phyloP scores from a whole-genome alignment of 2,329 filamentous ascomycete genomes.

The Cercospora citrullina region DNA sequence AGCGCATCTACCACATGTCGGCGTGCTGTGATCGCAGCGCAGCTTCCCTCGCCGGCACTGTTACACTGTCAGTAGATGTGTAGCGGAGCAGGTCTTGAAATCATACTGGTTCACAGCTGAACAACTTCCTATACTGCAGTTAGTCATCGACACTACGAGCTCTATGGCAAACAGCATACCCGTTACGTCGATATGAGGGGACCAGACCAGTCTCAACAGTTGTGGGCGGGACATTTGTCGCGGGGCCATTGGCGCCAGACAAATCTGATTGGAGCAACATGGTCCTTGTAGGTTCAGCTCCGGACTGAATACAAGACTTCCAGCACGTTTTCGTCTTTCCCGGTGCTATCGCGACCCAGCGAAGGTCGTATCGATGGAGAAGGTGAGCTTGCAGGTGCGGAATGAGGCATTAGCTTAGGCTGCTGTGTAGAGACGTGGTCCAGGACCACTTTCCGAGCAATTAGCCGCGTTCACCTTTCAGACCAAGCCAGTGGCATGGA shows the following conservation, averaged over 20 bases:
- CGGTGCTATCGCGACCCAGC: neutral
- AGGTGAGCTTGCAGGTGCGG: neutral
- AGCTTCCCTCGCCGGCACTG: conserved; percentile 39
- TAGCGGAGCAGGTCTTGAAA: neutral
- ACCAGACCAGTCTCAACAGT: conserved; percentile 16
- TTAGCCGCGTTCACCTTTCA: neutral
- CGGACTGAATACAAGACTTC: neutral
- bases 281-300: neutral
- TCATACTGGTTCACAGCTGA: conserved; percentile 39
- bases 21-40: conserved; percentile 38
- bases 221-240: neutral
- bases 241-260: neutral
- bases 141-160: neutral
- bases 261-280: neutral
- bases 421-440: neutral
- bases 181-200: conserved; percentile 36
- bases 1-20: conserved; percentile 38
- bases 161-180: conserved; percentile 10
- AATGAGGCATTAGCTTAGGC: conserved; percentile 4
- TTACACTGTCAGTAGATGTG: neutral
- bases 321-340: neutral
- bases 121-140: conserved; percentile 30
- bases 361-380: neutral
- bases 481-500: neutral
- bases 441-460: neutral